These are phyloP conservation scores for Aspergillus brasiliensis DNA, from an alignment of 2,329 filamentous ascomycete species.

Conservation along the genomic window DNA sequence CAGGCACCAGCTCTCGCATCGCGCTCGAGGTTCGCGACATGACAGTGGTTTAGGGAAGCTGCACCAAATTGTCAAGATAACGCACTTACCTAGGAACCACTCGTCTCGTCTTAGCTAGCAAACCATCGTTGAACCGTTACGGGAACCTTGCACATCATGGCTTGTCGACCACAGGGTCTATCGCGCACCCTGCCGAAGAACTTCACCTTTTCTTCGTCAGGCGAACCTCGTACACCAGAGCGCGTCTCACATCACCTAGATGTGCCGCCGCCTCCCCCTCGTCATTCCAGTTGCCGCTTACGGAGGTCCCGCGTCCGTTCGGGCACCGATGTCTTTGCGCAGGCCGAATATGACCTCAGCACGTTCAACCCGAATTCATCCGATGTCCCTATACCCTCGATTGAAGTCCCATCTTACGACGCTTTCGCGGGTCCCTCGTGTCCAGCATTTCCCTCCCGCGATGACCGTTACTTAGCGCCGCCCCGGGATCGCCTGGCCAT, in stretches of 20 bases:
- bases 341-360: slow-evolving; percentile 35
- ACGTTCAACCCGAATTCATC: slow-evolving; percentile 35
- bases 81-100: neutral
- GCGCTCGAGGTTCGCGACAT: slow-evolving; percentile 15
- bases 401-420: slow-evolving; percentile 40
- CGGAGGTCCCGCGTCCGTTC: slow-evolving; percentile 43
- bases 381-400: slow-evolving; percentile 48
- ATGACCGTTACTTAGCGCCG: slow-evolving; percentile 43
- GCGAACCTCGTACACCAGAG: slow-evolving; percentile 47
- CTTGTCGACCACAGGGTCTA: slow-evolving; percentile 41
- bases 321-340: slow-evolving; percentile 40
- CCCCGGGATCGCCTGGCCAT: slow-evolving; percentile 40
- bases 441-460: slow-evolving; percentile 27
- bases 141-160: slow-evolving; percentile 32
- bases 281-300: slow-evolving; percentile 46
- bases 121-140: slow-evolving; percentile 5
- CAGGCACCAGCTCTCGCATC: neutral
- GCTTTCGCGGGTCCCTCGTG: slow-evolving; percentile 28
- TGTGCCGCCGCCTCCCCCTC: slow-evolving; percentile 48
- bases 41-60: slow-evolving; percentile 17
- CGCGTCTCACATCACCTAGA: slow-evolving; percentile 41
- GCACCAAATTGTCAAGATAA: slow-evolving; percentile 4
- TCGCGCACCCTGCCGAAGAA: slow-evolving; percentile 52
- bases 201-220: slow-evolving; percentile 45
- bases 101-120: slow-evolving; percentile 2